Percentiles rank a stretch among this genome's conserved stretches.
Conservation (phyloP, 2,329 filamentous ascomycete genomes). For the Epichloe coenophiala region DNA sequence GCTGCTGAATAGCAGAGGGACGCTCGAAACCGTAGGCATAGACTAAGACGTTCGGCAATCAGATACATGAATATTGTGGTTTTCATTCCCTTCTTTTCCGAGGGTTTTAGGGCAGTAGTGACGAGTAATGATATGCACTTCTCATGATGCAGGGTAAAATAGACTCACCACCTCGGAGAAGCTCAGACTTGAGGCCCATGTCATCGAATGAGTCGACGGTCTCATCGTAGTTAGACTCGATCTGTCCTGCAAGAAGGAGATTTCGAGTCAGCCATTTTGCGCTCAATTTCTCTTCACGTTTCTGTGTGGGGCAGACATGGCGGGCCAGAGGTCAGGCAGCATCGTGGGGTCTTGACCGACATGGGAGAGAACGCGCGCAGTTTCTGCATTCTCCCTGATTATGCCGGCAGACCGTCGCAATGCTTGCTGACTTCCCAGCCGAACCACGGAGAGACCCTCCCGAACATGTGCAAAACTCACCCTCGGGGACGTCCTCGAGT, state of each 20-base stretch:
- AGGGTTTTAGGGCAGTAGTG: not conserved
- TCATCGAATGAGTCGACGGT: constrained; percentile 98
- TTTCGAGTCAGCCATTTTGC: constrained; percentile 11
- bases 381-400: not conserved
- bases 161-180: constrained; percentile 72
- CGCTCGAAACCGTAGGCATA: constrained; percentile 99
- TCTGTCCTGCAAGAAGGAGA: constrained; percentile 61
- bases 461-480: constrained; percentile 42
- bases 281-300: not conserved
- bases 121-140: not conserved
- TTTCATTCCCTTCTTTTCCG: not conserved
- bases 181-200: constrained; percentile 93
- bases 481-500: constrained; percentile 94
- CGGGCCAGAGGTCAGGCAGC: not conserved
- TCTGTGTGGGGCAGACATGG: constrained; percentile 1
- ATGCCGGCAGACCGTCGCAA: not conserved
- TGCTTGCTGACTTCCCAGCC: not conserved
- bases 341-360: not conserved
- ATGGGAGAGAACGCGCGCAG: not conserved
- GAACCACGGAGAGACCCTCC: too few relatives aligned
- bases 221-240: constrained; percentile 99
- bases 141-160: constrained; percentile 3
- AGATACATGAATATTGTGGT: not conserved
- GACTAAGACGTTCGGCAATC: constrained; percentile 31
- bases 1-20: constrained; percentile 98